These are phyloP conservation scores for Apiospora pterosperma DNA, from an alignment of 2,329 filamentous ascomycete species.

Conservation along the genomic window DNA sequence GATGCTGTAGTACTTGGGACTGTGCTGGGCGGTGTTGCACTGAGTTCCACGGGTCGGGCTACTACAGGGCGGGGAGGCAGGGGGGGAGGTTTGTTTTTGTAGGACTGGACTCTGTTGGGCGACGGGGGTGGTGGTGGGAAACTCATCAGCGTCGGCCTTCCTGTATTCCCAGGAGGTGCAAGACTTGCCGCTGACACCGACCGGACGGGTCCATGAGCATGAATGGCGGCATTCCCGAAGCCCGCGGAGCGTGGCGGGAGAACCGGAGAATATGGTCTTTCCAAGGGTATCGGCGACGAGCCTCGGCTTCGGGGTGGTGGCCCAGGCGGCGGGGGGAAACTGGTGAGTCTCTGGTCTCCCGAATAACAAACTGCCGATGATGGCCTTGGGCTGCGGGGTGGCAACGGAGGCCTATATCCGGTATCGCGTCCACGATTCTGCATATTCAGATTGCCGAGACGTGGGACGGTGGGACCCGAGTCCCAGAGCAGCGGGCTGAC, in stretches of 20 bases:
- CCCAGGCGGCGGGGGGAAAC: background rate
- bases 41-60: background rate
- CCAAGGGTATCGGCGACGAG: background rate
- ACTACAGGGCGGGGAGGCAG: background rate
- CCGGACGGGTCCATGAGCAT: background rate
- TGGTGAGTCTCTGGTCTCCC: background rate
- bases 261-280: background rate
- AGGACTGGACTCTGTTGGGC: conserved; percentile 2
- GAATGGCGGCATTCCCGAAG: background rate
- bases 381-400: background rate
- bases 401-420: background rate
- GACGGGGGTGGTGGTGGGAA: conserved; percentile 10
- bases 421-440: background rate
- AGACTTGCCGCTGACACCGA: background rate
- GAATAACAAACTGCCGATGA: background rate
- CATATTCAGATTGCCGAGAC: background rate
- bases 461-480: background rate
- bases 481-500: background rate
- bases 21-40: background rate
- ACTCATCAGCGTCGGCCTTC: conserved; percentile 1
- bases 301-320: background rate
- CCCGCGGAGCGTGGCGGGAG: background rate
- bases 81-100: background rate
- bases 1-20: background rate
- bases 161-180: background rate